Evolutionary conservation across 306 rosid species (phyloP).

Genomic region (Styphnolobium japonicum): DNA sequence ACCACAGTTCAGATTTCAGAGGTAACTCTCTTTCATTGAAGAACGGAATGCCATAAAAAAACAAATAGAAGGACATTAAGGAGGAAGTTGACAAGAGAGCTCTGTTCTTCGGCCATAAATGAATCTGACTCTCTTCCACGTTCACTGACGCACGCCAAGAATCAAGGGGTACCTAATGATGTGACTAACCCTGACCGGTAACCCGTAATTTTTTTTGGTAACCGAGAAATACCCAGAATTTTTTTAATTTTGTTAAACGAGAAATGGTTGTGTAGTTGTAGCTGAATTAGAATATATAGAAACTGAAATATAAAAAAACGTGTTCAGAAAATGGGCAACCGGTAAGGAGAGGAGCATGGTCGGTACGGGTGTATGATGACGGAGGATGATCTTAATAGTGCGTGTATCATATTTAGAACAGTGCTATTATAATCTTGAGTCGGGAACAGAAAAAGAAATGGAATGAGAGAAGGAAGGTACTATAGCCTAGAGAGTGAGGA

Average conservation of each 20-base stretch:
- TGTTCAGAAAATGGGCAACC: background rate
- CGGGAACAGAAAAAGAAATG: background rate
- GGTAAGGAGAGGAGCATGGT: background rate
- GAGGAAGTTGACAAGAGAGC: too few relatives aligned
- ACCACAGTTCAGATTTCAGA: background rate
- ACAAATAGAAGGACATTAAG: too few relatives aligned
- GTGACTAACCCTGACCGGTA: conserved; percentile 30
- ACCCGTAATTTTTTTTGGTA: background rate
- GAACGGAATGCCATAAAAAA: background rate
- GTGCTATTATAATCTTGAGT: background rate
- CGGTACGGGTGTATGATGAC: background rate
- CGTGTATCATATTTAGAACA: background rate
- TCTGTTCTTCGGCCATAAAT: conserved; percentile 18
- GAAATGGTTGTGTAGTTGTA: background rate
- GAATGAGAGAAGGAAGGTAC: too few relatives aligned
- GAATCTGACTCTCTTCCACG: conserved; percentile 41
- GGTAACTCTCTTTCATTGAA: conserved; percentile 9
- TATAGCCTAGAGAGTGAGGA: too few relatives aligned
- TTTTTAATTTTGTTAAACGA: background rate
- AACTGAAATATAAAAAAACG: background rate
- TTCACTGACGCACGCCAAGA: conserved; percentile 47
- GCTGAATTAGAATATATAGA: too few relatives aligned
- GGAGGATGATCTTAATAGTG: background rate
- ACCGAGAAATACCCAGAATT: conserved; percentile 7
- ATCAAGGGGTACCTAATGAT: conserved; percentile 30